phyloP scores from a whole-genome alignment of 495 filamentous ascomycete species.

The Aspergillus wentii region DNA sequence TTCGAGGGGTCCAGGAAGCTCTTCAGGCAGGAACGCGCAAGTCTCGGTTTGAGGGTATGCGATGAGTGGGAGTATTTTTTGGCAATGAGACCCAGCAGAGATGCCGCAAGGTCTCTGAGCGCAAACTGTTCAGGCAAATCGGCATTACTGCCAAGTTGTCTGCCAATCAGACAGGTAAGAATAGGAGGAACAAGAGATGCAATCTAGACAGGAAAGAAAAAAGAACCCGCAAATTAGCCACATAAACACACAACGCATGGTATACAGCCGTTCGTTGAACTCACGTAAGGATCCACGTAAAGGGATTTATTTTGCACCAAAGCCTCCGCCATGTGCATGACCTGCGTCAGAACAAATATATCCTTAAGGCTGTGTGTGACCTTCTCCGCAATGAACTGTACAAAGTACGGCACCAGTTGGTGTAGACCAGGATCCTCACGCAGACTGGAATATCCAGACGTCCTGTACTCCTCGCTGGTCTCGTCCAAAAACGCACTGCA shows the following conservation, averaged over 20 bases:
- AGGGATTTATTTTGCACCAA: constrained; percentile 77
- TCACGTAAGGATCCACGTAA: constrained; percentile 84
- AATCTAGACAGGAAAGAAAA: constrained; percentile 28
- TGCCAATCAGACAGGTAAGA: constrained; percentile 84
- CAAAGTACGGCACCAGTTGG: constrained; percentile 91
- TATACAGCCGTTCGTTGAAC: too few relatives aligned
- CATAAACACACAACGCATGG: too few relatives aligned
- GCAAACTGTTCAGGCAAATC: constrained; percentile 62
- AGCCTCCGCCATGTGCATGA: constrained; percentile 81
- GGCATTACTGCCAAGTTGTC: constrained; percentile 61
- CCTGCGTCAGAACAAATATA: constrained; percentile 79
- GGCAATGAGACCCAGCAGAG: constrained; percentile 67
- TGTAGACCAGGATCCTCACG: constrained; percentile 86
- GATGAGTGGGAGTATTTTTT: constrained; percentile 71
- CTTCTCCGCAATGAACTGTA: constrained; percentile 89
- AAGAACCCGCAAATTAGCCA: background rate
- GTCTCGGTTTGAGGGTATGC: constrained; percentile 72
- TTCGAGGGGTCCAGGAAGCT: constrained; percentile 80
- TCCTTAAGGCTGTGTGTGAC: constrained; percentile 86
- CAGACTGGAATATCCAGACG: constrained; percentile 76
- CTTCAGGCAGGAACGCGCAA: constrained; percentile 89
- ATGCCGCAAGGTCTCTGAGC: constrained; percentile 79
- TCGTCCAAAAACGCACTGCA: constrained; percentile 82
- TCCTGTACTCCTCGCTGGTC: constrained; percentile 75
- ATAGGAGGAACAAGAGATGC: constrained; percentile 82